Conservation (phyloP, 192 early-diverging fungal species). For the Linnemannia zychae region DNA sequence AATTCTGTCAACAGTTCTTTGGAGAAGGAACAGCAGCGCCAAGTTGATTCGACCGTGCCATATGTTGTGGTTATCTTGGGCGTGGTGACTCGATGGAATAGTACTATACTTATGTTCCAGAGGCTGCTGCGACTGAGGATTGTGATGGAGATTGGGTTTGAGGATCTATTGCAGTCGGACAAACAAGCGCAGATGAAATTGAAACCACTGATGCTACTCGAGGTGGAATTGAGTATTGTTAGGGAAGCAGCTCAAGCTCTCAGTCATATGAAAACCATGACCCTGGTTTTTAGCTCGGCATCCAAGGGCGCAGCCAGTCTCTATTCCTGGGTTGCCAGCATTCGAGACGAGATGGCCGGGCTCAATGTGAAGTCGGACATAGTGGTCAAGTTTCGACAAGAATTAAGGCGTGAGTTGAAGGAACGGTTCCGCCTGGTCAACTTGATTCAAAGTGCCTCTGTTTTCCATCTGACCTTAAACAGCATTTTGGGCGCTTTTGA, state of each 20-base stretch:
- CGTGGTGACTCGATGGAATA: constrained; percentile 29
- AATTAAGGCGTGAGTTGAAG: background rate
- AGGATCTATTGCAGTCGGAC: background rate
- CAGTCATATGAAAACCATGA: background rate
- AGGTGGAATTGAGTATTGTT: background rate
- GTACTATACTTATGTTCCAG: background rate
- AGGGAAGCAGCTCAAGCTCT: background rate
- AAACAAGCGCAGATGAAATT: background rate
- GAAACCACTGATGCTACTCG: background rate
- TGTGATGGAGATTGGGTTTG: background rate
- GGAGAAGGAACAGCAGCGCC: constrained; percentile 1
- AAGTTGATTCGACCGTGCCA: background rate
- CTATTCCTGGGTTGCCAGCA: constrained; percentile 7
- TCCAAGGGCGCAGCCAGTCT: constrained; percentile 15
- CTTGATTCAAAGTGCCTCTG: background rate
- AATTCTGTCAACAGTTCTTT: constrained; percentile 12
- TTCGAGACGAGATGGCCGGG: background rate
- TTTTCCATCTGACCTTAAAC: constrained; percentile 17
- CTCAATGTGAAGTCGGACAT: background rate
- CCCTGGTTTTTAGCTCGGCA: constrained; percentile 5
- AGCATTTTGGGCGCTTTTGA: background rate
- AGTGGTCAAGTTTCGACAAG: constrained; percentile 1
- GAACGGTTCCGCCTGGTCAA: background rate
- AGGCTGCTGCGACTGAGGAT: background rate
- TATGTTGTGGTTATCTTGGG: background rate